phyloP scores from a whole-genome alignment of 2,329 filamentous ascomycete genomes.

The Paecilomyces dactylethromorphus region DNA sequence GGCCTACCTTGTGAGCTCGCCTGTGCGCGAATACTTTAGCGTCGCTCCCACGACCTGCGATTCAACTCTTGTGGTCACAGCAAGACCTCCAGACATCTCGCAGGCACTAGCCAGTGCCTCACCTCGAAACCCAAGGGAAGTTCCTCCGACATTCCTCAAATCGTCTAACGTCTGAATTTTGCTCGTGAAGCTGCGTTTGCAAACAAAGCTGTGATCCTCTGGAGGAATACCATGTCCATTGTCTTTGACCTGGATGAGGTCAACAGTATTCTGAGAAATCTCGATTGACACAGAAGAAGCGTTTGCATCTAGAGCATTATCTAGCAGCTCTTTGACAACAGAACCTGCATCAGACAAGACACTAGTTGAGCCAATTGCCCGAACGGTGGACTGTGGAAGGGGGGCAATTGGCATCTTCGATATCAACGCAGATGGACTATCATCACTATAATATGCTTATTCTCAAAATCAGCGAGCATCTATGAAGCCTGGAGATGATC shows the following conservation, averaged over 20 bases:
- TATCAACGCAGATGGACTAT: not conserved
- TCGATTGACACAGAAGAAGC: slow-evolving; percentile 54
- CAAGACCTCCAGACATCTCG: slow-evolving; percentile 49
- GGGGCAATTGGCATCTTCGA: slow-evolving; percentile 41
- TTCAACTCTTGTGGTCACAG: slow-evolving; percentile 51
- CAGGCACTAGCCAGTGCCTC: slow-evolving; percentile 58
- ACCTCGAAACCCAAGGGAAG: slow-evolving; percentile 57
- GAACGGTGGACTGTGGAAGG: slow-evolving; percentile 36
- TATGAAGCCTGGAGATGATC: not conserved
- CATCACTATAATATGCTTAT: not conserved
- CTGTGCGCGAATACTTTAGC: slow-evolving; percentile 46
- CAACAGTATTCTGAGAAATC: slow-evolving; percentile 52
- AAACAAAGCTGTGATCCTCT: slow-evolving; percentile 50
- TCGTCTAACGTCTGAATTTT: slow-evolving; percentile 56
- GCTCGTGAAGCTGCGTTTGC: slow-evolving; percentile 55
- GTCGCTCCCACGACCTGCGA: slow-evolving; percentile 49
- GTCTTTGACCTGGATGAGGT: slow-evolving; percentile 57
- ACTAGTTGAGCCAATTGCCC: slow-evolving; percentile 52
- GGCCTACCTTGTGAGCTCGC: slow-evolving; percentile 41
- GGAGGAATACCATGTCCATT: slow-evolving; percentile 57
- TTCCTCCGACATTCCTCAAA: slow-evolving; percentile 48
- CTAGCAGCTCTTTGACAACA: slow-evolving; percentile 59
- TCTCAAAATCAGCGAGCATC: not conserved
- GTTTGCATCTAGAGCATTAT: slow-evolving; percentile 60
- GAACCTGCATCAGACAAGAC: slow-evolving; percentile 51